phyloP scores from a whole-genome alignment of 352 stramenopile genomes.

The Globisporangium parvum region DNA sequence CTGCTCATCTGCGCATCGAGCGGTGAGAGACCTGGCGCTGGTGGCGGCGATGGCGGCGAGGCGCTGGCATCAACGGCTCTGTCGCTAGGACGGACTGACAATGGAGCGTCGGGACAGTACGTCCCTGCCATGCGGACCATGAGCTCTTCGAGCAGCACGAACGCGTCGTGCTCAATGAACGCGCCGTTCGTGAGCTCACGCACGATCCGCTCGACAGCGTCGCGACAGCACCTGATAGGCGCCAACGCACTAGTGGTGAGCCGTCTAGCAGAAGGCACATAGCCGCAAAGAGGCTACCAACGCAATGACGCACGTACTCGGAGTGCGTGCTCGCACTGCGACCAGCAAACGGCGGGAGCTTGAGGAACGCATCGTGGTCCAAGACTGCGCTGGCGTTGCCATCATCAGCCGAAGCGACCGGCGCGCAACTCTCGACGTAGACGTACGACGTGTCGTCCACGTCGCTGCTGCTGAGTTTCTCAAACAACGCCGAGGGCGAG shows the following conservation, averaged over 20 bases:
- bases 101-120: slow-evolving; percentile 37
- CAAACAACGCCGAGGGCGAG: slow-evolving; percentile 9
- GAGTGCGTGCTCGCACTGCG: slow-evolving; percentile 30
- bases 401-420: slow-evolving; percentile 29
- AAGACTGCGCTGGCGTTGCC: slow-evolving; percentile 8
- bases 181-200: slow-evolving; percentile 32
- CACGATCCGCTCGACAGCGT: slow-evolving; percentile 47
- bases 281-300: not conserved
- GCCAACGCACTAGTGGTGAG: not conserved
- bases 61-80: not conserved
- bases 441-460: slow-evolving; percentile 61
- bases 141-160: slow-evolving; percentile 53
- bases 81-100: slow-evolving; percentile 8
- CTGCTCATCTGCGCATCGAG: slow-evolving; percentile 72
- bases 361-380: slow-evolving; percentile 31
- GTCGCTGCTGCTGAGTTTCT: slow-evolving; percentile 22
- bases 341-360: slow-evolving; percentile 41
- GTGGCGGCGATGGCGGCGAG: not conserved
- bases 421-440: slow-evolving; percentile 64
- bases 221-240: slow-evolving; percentile 36
- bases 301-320: slow-evolving; percentile 52
- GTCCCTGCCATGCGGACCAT: slow-evolving; percentile 73
- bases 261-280: not conserved
- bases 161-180: slow-evolving; percentile 67
- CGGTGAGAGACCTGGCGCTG: slow-evolving; percentile 18